A percentile compares a stretch with the other conserved stretches of the same genome.
These are phyloP conservation scores for Hypoxylon subgilvum DNA, from an alignment of 495 filamentous ascomycete species.

Conservation along the genomic window DNA sequence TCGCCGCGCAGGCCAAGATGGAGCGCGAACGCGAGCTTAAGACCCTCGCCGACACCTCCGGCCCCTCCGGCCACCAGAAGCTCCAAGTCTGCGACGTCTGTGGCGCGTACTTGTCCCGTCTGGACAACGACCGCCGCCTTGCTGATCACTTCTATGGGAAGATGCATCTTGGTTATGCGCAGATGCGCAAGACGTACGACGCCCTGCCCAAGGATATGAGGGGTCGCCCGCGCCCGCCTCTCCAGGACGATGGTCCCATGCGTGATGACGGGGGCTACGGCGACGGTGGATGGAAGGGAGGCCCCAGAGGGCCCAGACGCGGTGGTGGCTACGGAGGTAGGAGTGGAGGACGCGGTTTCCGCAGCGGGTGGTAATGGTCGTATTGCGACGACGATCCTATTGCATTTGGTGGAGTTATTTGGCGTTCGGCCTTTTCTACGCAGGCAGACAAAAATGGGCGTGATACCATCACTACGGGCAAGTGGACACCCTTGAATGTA, in stretches of 20 bases:
- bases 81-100: slow-evolving; percentile 98
- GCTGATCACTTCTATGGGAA: slow-evolving; percentile 99
- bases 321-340: slow-evolving; percentile 54
- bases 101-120: slow-evolving; percentile 83
- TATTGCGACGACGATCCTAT: slow-evolving; percentile 29
- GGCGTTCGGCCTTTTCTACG: slow-evolving; percentile 29
- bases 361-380: slow-evolving; percentile 56
- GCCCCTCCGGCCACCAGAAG: slow-evolving; percentile 94
- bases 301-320: slow-evolving; percentile 48
- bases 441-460: slow-evolving; percentile 24
- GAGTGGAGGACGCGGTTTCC: slow-evolving; percentile 51
- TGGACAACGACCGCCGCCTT: slow-evolving; percentile 92
- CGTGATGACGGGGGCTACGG: slow-evolving; percentile 63
- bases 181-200: slow-evolving; percentile 93
- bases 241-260: slow-evolving; percentile 58
- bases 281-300: slow-evolving; percentile 58
- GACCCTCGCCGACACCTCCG: slow-evolving; percentile 85
- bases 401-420: slow-evolving; percentile 35
- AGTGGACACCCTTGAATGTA: neutral
- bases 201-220: slow-evolving; percentile 84
- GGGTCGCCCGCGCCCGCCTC: slow-evolving; percentile 62
- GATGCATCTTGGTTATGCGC: slow-evolving; percentile 97
- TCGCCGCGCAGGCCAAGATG: slow-evolving; percentile 79
- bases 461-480: slow-evolving; percentile 22
- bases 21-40: slow-evolving; percentile 90